These are phyloP conservation scores for Eimeria acervulina DNA, from an alignment of 169 alveolate species.

Conservation along the genomic window DNA sequence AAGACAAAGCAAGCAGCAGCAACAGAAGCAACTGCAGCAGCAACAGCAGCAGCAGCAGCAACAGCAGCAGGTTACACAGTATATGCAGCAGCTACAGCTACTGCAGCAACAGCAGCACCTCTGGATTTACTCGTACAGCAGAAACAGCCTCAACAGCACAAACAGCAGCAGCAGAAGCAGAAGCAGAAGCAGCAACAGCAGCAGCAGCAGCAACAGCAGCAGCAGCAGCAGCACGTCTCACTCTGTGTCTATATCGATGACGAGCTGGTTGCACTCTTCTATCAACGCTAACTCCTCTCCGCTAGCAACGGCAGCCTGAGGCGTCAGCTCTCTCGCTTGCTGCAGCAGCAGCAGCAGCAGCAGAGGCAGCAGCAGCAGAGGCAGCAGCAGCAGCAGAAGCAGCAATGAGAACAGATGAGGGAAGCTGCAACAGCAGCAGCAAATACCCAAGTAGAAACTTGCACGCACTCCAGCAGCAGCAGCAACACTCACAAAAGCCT, in stretches of 20 bases:
- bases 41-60: no score
- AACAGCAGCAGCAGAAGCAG: not conserved
- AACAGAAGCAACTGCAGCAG: no score
- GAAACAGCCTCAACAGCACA: no score
- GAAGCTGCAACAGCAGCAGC: constrained; percentile 21
- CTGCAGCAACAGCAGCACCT: not conserved
- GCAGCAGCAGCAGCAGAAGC: constrained; percentile 32
- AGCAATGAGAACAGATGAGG: not conserved
- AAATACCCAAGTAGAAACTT: no score
- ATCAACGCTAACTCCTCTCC: constrained; percentile 87
- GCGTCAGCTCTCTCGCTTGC: not conserved
- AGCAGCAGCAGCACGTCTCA: not conserved
- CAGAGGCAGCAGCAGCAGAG: not conserved
- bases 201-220: constrained; percentile 8
- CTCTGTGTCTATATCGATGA: not conserved
- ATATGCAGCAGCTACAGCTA: no score
- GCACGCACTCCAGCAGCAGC: constrained; percentile 25
- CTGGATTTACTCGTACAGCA: no score
- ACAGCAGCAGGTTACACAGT: no score
- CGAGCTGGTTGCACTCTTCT: constrained; percentile 88
- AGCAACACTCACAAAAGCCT: not conserved
- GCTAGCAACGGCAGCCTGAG: constrained; percentile 23
- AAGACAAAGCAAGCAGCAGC: constrained; percentile 6
- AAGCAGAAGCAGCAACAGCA: not conserved
- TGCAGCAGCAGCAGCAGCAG: not conserved